Base-by-base conservation (phyloP, 108 stramenopile species). In the Nitzschia sp. region DNA sequence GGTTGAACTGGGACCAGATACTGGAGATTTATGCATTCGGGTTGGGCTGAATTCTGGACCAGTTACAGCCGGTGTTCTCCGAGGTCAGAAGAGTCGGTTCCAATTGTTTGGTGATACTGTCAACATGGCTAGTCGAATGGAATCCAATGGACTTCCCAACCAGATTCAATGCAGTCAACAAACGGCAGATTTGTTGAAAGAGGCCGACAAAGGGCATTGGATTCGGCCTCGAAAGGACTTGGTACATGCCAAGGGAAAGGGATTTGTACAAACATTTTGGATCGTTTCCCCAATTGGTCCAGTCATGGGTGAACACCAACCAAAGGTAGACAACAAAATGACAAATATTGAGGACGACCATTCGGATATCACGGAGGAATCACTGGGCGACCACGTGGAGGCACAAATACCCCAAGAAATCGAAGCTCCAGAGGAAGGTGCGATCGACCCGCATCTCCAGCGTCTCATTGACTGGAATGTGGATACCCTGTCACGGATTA, bases 61-160 rank as follows among this genome's bases (percentile, higher is more conserved):
- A 20, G 59, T 80, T 38, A 76, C 82, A 3, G 84, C 81, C 0
- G 55, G 65, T 57, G 81, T 85, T 0, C 75, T 85, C 0, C 71
- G 84, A 2, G 60, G 69, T 9, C 67, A 71, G 8, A 79, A 69
- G 56, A 62, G 61, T n/a, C 66, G 64, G 1, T 65, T 65, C 19
- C 64, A 65, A 22, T 39, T 65, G 50, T 65, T 65, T 65, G 64
- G 64, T 1, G 64, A 65, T 22, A 65, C 64, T 14, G 51, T 65
- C 34, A 65, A 65, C 22, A 44, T 24, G 15, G 64, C 64, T 12
- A 52, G 51, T 51, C 50, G 64, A 9, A 65, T 65, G 64, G 64
- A 65, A 65, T 52, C 51, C 7, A 65, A 26, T 38, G 64, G 64
- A 39, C n/a, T 65, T 19, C 64, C 64, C 24, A 52, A 52, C 3